Evolutionary conservation across 371 early-diverging fungal genomes (phyloP).

Genomic region (Capniomyces stellatus): DNA sequence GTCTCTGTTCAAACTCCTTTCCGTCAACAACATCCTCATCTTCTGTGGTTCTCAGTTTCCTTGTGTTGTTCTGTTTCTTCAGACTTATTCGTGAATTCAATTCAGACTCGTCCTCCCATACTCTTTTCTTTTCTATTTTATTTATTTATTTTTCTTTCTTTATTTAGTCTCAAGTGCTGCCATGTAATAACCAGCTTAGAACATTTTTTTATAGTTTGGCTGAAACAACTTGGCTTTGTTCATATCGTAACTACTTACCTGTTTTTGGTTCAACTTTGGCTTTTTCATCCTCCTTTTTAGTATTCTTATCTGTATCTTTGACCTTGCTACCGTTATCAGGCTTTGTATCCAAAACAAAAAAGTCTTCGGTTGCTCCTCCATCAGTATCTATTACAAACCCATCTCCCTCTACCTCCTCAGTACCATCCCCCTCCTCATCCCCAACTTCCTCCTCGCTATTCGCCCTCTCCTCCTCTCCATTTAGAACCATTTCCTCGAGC

Average conservation of each 20-base stretch:
- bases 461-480: not conserved
- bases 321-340: not conserved
- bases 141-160: conserved; percentile 7
- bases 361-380: too few relatives aligned
- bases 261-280: too few relatives aligned
- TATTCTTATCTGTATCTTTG: not conserved
- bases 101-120: conserved; percentile 59
- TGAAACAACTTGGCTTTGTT: too few relatives aligned
- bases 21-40: conserved; percentile 55
- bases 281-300: not conserved
- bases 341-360: too few relatives aligned
- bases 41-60: conserved; percentile 55
- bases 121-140: conserved; percentile 53
- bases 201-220: too few relatives aligned
- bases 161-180: too few relatives aligned
- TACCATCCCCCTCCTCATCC: not conserved
- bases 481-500: not conserved
- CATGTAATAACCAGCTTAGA: too few relatives aligned
- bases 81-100: conserved; percentile 45
- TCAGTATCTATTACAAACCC: not conserved
- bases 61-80: conserved; percentile 34
- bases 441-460: too few relatives aligned
- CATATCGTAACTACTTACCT: too few relatives aligned
- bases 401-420: not conserved
- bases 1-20: conserved; percentile 57